Evolutionary conservation across 805 yeast genomes (phyloP).

Genomic region (Metschnikowia cubensis): DNA sequence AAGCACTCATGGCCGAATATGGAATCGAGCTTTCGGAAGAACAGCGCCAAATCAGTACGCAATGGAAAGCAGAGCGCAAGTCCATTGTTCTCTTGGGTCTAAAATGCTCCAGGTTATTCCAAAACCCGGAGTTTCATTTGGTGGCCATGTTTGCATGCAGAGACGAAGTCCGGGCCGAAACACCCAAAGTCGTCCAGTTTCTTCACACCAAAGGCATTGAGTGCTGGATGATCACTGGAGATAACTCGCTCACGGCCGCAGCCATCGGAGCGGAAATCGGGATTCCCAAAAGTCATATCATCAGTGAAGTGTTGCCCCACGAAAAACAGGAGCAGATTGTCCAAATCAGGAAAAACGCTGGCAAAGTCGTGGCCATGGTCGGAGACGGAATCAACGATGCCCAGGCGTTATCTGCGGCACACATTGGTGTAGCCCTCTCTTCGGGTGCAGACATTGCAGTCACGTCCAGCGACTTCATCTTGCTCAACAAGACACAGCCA

Average conservation of each 20-base stretch:
- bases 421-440: conserved; percentile 74
- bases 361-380: conserved; percentile 55
- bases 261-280: conserved; percentile 65
- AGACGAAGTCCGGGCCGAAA: conserved; percentile 58
- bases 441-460: conserved; percentile 75
- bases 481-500: conserved; percentile 52
- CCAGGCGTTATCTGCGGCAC: conserved; percentile 71
- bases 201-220: conserved; percentile 42
- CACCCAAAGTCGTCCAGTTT: conserved; percentile 44
- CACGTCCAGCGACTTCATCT: conserved; percentile 68
- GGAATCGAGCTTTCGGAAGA: conserved; percentile 33
- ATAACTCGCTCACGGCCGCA: conserved; percentile 60
- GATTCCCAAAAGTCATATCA: conserved; percentile 44
- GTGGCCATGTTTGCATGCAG: conserved; percentile 54
- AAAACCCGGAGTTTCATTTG: conserved; percentile 30
- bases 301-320: conserved; percentile 70
- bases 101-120: conserved; percentile 24
- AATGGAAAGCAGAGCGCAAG: conserved; percentile 63
- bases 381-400: conserved; percentile 87
- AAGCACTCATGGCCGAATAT: conserved; percentile 49
- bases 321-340: conserved; percentile 62
- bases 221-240: conserved; percentile 79
- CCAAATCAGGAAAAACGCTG: conserved; percentile 43
- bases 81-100: conserved; percentile 58
- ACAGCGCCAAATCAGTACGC: conserved; percentile 33